Conservation (phyloP, 495 filamentous ascomycete genomes). For the Aspergillus egyptiacus region DNA sequence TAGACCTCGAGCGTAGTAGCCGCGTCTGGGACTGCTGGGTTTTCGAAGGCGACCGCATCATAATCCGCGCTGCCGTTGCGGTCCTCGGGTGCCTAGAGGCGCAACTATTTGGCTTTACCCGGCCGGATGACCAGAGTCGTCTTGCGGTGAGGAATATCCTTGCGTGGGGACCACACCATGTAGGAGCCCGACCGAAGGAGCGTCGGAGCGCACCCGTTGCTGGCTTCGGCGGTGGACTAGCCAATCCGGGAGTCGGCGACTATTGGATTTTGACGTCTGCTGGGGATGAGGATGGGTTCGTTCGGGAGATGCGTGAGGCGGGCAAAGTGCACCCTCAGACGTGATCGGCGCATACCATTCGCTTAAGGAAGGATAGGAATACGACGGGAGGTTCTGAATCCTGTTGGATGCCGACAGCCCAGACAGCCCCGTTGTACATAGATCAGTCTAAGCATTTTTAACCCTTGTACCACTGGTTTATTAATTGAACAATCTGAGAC, state of each 20-base stretch:
- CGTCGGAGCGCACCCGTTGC: conserved; percentile 38
- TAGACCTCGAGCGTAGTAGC: conserved; percentile 66
- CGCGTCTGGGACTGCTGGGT: conserved; percentile 92
- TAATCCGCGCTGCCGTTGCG: conserved; percentile 74
- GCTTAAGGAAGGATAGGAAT: background rate
- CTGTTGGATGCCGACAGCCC: background rate
- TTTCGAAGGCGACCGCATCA: conserved; percentile 81
- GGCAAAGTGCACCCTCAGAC: conserved; percentile 50
- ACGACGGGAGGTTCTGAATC: background rate
- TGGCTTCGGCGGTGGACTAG: conserved; percentile 38
- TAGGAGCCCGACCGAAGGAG: conserved; percentile 33
- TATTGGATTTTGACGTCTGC: conserved; percentile 41
- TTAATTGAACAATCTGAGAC: too few relatives aligned
- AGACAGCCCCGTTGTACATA: background rate
- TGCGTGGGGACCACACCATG: conserved; percentile 45
- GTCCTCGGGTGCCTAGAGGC: conserved; percentile 57
- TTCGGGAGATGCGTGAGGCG: conserved; percentile 59
- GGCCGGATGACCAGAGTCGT: conserved; percentile 39
- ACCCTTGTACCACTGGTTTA: too few relatives aligned
- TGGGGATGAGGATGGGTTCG: conserved; percentile 63
- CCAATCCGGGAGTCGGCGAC: conserved; percentile 34
- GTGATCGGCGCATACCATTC: background rate
- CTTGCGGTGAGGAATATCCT: conserved; percentile 39
- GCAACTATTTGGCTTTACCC: conserved; percentile 51
- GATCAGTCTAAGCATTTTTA: background rate